A percentile compares a stretch with the other conserved stretches of the same genome.
Evolutionary conservation across 2,329 filamentous ascomycete species (phyloP).

Genomic region (Calonectria leucothoes): DNA sequence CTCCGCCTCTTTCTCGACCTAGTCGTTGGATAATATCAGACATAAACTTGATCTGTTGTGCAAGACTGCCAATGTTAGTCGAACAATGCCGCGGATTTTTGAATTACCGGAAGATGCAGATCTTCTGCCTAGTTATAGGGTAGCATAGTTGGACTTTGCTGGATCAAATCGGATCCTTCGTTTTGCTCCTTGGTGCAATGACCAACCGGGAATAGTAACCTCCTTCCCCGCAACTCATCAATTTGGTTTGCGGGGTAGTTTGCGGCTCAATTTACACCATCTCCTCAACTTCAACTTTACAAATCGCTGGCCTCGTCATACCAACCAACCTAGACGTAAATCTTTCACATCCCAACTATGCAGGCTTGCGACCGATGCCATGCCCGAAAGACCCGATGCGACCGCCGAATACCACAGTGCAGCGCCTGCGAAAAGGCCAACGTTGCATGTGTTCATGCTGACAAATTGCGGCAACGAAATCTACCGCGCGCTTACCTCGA

Average conservation of each 20-base stretch:
- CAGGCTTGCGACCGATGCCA: slow-evolving; percentile 24
- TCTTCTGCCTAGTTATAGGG: not conserved
- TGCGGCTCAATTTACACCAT: not conserved
- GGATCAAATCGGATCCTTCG: not conserved
- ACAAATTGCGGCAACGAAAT: slow-evolving; percentile 22
- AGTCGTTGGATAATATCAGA: not conserved
- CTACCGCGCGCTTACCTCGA: slow-evolving; percentile 17
- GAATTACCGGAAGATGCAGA: not conserved
- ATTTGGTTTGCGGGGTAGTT: not conserved
- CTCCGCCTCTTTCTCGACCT: not conserved
- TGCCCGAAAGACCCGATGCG: slow-evolving; percentile 21
- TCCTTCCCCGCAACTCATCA: not conserved
- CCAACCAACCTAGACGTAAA: not conserved
- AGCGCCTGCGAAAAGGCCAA: slow-evolving; percentile 18
- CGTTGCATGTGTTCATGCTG: slow-evolving; percentile 13
- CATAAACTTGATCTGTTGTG: too few relatives aligned
- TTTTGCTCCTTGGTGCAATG: not conserved
- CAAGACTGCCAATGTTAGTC: too few relatives aligned
- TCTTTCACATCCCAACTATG: not conserved
- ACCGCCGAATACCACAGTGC: slow-evolving; percentile 22
- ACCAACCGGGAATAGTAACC: not conserved
- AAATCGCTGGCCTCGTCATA: not conserved
- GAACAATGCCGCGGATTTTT: not conserved
- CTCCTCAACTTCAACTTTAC: not conserved
- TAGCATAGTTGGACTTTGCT: not conserved